These are phyloP conservation scores for Scutellaria baicalensis DNA, from an alignment of 257 asterid genomes.

Conservation along the genomic window DNA sequence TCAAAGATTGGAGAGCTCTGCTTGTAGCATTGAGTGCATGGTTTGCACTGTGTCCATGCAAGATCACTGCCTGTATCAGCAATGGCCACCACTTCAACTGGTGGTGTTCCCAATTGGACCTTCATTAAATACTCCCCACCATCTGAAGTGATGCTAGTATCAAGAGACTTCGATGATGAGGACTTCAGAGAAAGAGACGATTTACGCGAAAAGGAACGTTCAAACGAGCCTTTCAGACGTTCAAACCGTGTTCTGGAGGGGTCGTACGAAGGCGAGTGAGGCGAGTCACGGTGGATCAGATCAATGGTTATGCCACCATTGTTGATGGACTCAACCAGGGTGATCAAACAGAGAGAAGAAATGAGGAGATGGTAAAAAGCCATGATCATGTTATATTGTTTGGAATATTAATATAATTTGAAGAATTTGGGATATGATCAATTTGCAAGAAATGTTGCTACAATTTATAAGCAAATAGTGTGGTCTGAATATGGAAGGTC, in stretches of 20 bases:
- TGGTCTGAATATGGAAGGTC: constrained; percentile 6
- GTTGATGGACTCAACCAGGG: not conserved
- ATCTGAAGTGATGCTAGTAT: not conserved
- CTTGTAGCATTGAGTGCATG: constrained; percentile 38
- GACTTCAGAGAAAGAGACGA: not conserved
- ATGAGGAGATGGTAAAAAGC: no score
- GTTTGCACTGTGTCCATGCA: constrained; percentile 55
- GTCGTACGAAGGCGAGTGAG: constrained; percentile 28
- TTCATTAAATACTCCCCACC: constrained; percentile 47
- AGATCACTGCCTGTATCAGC: constrained; percentile 64
- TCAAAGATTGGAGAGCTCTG: constrained; percentile 45
- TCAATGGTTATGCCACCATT: constrained; percentile 40
- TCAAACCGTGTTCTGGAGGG: constrained; percentile 26
- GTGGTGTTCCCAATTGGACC: constrained; percentile 45
- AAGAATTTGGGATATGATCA: not conserved
- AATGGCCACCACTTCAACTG: constrained; percentile 28
- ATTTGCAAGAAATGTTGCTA: not conserved
- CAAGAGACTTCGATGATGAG: not conserved
- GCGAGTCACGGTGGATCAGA: constrained; percentile 40
- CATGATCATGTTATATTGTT: no score
- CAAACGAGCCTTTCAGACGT: constrained; percentile 10
- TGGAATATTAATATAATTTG: no score
- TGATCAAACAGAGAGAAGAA: not conserved
- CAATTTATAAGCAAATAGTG: constrained; percentile 11
- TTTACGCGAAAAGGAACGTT: constrained; percentile 36